Evolutionary conservation across 805 yeast genomes (phyloP).

Genomic region (Kuraishia molischiana): DNA sequence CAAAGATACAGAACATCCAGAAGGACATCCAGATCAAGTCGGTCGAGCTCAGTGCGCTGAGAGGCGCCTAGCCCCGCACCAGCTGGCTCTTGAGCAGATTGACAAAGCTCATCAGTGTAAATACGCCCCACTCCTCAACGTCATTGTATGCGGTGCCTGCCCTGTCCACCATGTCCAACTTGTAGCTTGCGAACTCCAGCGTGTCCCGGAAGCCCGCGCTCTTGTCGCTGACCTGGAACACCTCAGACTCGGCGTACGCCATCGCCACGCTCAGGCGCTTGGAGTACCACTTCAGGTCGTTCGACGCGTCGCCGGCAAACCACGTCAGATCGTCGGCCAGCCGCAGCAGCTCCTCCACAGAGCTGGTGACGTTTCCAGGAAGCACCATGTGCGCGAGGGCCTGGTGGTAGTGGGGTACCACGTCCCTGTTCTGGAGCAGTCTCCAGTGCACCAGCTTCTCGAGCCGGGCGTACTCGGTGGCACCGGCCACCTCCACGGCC

Average conservation of each 20-base stretch:
- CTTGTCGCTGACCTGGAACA: constrained; percentile 71
- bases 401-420: constrained; percentile 29
- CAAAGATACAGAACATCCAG: constrained; percentile 49
- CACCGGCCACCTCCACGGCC: constrained; percentile 9
- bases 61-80: constrained; percentile 37
- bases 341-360: constrained; percentile 61
- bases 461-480: constrained; percentile 13
- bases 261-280: constrained; percentile 65
- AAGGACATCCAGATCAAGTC: constrained; percentile 17
- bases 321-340: constrained; percentile 78
- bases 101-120: constrained; percentile 50
- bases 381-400: constrained; percentile 53
- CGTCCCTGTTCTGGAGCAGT: constrained; percentile 39
- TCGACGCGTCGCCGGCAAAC: constrained; percentile 69
- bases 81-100: constrained; percentile 68
- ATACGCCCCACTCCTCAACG: constrained; percentile 68
- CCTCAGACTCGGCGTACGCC: constrained; percentile 65
- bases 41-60: constrained; percentile 11
- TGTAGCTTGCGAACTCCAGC: constrained; percentile 48
- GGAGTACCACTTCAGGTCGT: constrained; percentile 90
- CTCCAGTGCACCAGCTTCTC: constrained; percentile 30
- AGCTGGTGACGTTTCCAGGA: constrained; percentile 49
- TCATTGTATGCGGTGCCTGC: constrained; percentile 54
- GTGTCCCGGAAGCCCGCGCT: constrained; percentile 50
- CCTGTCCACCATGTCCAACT: constrained; percentile 40